Base-by-base conservation (phyloP, 2,329 filamentous ascomycete genomes). In the Meredithiella fracta region DNA sequence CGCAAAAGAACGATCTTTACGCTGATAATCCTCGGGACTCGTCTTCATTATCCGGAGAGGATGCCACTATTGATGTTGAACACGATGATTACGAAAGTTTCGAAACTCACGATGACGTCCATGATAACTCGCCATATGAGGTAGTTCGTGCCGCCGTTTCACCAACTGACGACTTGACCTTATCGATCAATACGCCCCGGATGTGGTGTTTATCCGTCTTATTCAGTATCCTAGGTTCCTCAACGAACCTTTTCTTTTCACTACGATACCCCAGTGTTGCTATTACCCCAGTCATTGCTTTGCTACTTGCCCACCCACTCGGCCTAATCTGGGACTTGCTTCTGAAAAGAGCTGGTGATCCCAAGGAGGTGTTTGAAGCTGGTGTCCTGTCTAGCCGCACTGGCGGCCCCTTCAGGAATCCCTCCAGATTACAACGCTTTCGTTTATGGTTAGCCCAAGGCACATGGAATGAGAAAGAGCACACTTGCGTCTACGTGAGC, bases 241-340 rank as follows among this genome's bases (percentile, higher is more conserved):
- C 85, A 1, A 88, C 85, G 37, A 92, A 92, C 67, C 71, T 94
- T 42, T 92, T 94, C 71, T 94, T 94, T 72, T 90, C 86, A 37
- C 73, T 94, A 65, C 78, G 88, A 77, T 94, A 92, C 73, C 88
- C 88, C 26, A 92, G 87, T 67, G 86, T 94, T 66, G 85, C 85
- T 59, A 91, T 94, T 64, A 91, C 86, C 22, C 87, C 87, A 40
- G 85, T 94, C 61, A 94, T 94, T 70, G 86, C 87, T 29, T 74
- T 92, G 63, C 73, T 94, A 58, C 79, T 94, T 57, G 86, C 89
- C 50, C 88, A 92, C 65, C 88, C 88, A 1, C 77, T 94, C 55
- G 88, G 88, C 59, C 77, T 86, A 23, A 65, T 88, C 26, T 91
- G 88, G 85, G 88, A 94, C 64, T 74, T 77, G 55, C 52, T 82